These are phyloP conservation scores for Rhodotorula diobovata DNA, from an alignment of 768 basidiomycete genomes.

Conservation along the genomic window DNA sequence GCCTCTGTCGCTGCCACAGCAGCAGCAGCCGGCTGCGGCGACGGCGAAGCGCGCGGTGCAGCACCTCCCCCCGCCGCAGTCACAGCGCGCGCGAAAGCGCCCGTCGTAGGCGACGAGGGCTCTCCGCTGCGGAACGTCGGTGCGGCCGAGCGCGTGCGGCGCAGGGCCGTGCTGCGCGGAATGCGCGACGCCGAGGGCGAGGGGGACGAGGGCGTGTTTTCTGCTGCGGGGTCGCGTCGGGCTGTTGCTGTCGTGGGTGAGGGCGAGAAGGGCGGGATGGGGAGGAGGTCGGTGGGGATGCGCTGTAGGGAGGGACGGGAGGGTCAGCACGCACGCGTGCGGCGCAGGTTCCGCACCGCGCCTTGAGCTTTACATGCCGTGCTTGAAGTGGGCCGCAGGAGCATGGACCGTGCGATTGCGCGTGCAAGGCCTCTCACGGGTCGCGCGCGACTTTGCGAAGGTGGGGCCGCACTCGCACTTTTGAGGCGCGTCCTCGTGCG, in stretches of 20 bases:
- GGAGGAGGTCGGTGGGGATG: not conserved
- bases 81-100: too few relatives aligned
- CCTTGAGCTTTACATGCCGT: too few relatives aligned
- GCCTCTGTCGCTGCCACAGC: too few relatives aligned
- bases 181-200: not conserved
- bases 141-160: slow-evolving; percentile 22
- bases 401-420: too few relatives aligned
- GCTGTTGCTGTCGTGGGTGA: not conserved
- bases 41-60: too few relatives aligned
- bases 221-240: not conserved
- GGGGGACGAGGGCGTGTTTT: not conserved
- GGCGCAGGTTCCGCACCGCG: too few relatives aligned
- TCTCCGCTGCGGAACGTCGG: not conserved
- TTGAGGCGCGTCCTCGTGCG: too few relatives aligned
- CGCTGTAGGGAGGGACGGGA: not conserved
- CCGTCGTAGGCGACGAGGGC: not conserved
- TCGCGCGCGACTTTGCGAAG: too few relatives aligned
- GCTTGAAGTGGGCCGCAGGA: too few relatives aligned
- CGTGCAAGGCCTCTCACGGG: too few relatives aligned
- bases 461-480: not conserved
- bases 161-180: not conserved
- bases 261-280: not conserved
- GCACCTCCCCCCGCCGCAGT: too few relatives aligned
- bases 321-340: not conserved
- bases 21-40: not conserved